Evolutionary conservation across 2,329 filamentous ascomycete genomes (phyloP), one percentile per base, ranked within the genome.

Genomic region (Epichloe gansuensis): DNA sequence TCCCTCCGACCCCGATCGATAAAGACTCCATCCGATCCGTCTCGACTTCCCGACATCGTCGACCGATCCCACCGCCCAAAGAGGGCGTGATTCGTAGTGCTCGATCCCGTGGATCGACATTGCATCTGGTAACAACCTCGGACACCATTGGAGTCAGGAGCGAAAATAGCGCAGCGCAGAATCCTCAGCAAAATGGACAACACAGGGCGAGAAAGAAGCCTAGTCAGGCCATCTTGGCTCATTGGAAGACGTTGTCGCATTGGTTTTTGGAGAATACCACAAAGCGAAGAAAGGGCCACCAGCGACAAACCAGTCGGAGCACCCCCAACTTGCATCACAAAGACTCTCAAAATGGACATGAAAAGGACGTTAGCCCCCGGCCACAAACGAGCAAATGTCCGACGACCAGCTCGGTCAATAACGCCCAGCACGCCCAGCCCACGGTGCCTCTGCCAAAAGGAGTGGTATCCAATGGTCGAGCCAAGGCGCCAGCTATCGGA

Each of bases 31-130:
- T 85, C 50, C 79, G 87, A 36, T 90, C 85, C 17, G 77, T 77
- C 23, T 89, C 87, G 61, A 89, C 89, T 12, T 89, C 88, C 34
- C 75, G 85, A 54, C 82, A 86, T 55, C 82, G 87, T 47, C 84
- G 78, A 39, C 81, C 90, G 5, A 74, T 87, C 41, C 87, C 86
- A 9, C 91, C 91, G 42, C 89, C 91, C 2, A 96, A 96, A 65
- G 90, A 96, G 64, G 80, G 81, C 13, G 69, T 81, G 11, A 66
- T 84, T 52, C 74, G 81, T 58, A 82, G 81, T 56, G 81, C 86
- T 54, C 76, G 85, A 59, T 86, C 87, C 58, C 77, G 88, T 54
- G 86, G 87, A 43, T 95, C 89, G 58, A 93, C 89, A 56, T 76
- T 96, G 35, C 89, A 95, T 63, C 79, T 94, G 4, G 89, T 94